Evolutionary conservation across 768 basidiomycete species (phyloP).

Genomic region (Ramaria sp.): DNA sequence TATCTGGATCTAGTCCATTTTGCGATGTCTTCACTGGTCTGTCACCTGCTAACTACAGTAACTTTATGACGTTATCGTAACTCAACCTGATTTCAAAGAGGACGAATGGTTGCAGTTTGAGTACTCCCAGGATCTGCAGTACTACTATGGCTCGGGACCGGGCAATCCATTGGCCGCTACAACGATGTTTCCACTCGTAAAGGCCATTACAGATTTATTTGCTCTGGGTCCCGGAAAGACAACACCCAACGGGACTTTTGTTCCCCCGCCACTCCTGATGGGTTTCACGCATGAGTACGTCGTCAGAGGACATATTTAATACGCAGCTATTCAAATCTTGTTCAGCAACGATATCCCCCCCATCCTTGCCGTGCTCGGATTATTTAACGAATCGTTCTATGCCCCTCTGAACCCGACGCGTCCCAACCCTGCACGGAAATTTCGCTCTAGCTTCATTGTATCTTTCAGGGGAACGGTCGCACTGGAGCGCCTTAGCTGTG

Average conservation of each 20-base stretch:
- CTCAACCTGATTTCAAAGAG: slow-evolving; percentile 13
- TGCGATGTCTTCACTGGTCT: slow-evolving; percentile 30
- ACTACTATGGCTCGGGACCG: slow-evolving; percentile 37
- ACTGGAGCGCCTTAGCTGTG: slow-evolving; percentile 30
- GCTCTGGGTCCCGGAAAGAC: slow-evolving; percentile 20
- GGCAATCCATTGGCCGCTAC: slow-evolving; percentile 33
- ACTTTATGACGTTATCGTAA: too few species aligned
- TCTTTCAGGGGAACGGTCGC: slow-evolving; percentile 32
- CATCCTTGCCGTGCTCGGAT: slow-evolving; percentile 30
- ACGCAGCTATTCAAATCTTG: neutral
- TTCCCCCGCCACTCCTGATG: slow-evolving; percentile 31
- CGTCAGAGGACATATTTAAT: neutral
- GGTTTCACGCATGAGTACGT: slow-evolving; percentile 27
- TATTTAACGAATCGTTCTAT: slow-evolving; percentile 29
- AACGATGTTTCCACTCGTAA: slow-evolving; percentile 30
- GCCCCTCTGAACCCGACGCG: slow-evolving; percentile 27
- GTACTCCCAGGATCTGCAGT: slow-evolving; percentile 35
- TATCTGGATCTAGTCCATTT: slow-evolving; percentile 29
- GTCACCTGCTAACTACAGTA: neutral
- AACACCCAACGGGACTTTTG: slow-evolving; percentile 18
- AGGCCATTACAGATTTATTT: slow-evolving; percentile 29
- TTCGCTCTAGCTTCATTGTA: slow-evolving; percentile 30
- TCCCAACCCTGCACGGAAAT: slow-evolving; percentile 23
- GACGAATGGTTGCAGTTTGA: slow-evolving; percentile 35
- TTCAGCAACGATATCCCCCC: slow-evolving; percentile 32